Base-by-base conservation (phyloP, 805 yeast species). In the Kuraishia ogatae region DNA sequence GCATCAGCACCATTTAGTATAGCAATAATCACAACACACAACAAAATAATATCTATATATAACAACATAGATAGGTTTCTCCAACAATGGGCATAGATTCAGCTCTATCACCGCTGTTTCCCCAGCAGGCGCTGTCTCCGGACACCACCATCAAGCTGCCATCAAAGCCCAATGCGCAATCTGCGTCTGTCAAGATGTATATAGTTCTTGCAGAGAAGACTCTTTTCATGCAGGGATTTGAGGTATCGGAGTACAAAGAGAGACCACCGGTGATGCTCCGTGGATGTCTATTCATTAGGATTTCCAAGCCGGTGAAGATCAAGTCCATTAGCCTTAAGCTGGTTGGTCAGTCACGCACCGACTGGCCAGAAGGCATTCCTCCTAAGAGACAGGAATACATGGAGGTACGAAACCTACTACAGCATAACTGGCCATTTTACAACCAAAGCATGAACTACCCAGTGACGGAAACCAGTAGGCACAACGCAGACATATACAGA, bases 351-450 rank as follows among this genome's bases (percentile, higher is more conserved):
- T 80, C 87, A 43, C 77, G 87, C 60, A 92, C 97, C 0, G 97
- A 92, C 58, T 92, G 97, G 97, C 97, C 97, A 2, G 97, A 94
- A 64, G 99, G 99, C 1, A 92, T 93, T 20, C 98, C 98, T 0
- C 97, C 97, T 0, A 89, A 87, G 65, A 83, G 84, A 60, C 74
- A 75, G 19, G 87, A 83, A 15, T 84, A 80, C 57, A 67, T 69
- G 39, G 99, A 94, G 61, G 67, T 78, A 22, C 80, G 79, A 58
- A 87, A 81, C 53, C 66, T 92, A 23, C 78, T 89, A 28, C 78
- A 81, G 53, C 97, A 93, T 66, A 83, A 87, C 5, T 94, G 99
- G 99, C 94, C 96, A 0, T 90, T 94, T 66, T 93, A 82, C 75
- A 75, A 72, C 51, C 68, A 67, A 50, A 63, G 69, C 63, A 72